Percentiles rank a stretch among this genome's conserved stretches.
These are phyloP conservation scores for Dioscorea alata DNA, from an alignment of 106 monocot genomes.

Conservation along the genomic window DNA sequence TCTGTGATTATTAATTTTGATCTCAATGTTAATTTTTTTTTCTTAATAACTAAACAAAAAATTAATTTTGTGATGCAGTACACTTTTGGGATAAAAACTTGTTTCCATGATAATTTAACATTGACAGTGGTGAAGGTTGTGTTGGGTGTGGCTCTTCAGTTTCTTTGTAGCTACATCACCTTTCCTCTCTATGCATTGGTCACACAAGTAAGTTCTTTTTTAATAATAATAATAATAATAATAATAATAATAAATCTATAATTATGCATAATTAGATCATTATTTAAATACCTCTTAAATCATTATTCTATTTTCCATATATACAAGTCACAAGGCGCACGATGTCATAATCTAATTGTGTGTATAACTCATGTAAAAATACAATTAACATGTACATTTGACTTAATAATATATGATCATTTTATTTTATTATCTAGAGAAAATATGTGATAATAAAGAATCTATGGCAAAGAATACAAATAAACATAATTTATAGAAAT, in stretches of 20 bases:
- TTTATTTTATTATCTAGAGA: not conserved
- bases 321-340: too few relatives aligned
- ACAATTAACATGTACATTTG: too few relatives aligned
- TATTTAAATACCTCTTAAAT: too few relatives aligned
- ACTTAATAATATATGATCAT: not conserved
- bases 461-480: too few relatives aligned
- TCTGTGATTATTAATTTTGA: not conserved
- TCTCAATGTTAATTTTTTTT: not conserved
- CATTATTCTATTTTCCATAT: not conserved
- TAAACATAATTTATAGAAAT: too few relatives aligned
- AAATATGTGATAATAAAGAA: too few relatives aligned
- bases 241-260: too few relatives aligned
- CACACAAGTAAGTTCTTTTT: constrained; percentile 40
- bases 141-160: constrained; percentile 63
- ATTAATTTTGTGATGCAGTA: constrained; percentile 32
- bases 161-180: constrained; percentile 75
- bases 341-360: too few relatives aligned
- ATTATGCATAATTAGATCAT: too few relatives aligned
- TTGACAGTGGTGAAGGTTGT: constrained; percentile 37
- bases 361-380: too few relatives aligned
- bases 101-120: constrained; percentile 48
- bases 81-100: constrained; percentile 66
- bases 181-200: constrained; percentile 88
- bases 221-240: too few relatives aligned
- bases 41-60: not conserved